A percentile compares a stretch with the other conserved stretches of the same genome.
phyloP scores from a whole-genome alignment of 257 asterid genomes.

The Petunia axillaris region DNA sequence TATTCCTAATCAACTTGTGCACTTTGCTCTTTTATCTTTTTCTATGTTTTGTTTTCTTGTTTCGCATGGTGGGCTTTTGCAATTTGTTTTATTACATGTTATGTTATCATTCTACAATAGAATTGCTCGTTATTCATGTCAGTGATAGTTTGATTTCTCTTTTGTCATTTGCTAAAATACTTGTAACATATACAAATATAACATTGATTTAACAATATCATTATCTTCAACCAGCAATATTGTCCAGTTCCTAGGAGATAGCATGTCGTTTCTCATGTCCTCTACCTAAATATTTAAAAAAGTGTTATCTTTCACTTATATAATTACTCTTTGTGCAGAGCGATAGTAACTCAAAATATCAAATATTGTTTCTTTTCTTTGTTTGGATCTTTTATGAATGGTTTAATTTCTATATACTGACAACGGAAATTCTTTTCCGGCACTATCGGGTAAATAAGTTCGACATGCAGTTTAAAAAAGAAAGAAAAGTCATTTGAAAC shows the following conservation, averaged over 20 bases:
- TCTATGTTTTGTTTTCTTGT: slow-evolving; percentile 15
- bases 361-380: slow-evolving; percentile 1
- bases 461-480: no score
- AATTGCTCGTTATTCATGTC: slow-evolving; percentile 5
- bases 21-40: not conserved
- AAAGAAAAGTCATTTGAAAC: no score
- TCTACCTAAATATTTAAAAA: not conserved
- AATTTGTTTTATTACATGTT: not conserved
- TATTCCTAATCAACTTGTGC: slow-evolving; percentile 9
- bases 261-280: not conserved
- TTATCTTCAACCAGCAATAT: not conserved
- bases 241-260: not conserved
- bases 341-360: not conserved
- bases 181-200: not conserved
- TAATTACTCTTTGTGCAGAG: not conserved
- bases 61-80: slow-evolving; percentile 10
- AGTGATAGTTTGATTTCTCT: slow-evolving; percentile 1
- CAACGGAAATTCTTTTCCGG: no score
- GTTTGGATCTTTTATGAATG: not conserved
- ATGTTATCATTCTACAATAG: slow-evolving; percentile 16
- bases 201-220: not conserved
- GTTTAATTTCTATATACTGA: not conserved
- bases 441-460: no score
- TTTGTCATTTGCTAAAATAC: not conserved
- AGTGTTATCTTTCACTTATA: not conserved